phyloP scores from a whole-genome alignment of 768 basidiomycete species.

The Hygrophorus russula region DNA sequence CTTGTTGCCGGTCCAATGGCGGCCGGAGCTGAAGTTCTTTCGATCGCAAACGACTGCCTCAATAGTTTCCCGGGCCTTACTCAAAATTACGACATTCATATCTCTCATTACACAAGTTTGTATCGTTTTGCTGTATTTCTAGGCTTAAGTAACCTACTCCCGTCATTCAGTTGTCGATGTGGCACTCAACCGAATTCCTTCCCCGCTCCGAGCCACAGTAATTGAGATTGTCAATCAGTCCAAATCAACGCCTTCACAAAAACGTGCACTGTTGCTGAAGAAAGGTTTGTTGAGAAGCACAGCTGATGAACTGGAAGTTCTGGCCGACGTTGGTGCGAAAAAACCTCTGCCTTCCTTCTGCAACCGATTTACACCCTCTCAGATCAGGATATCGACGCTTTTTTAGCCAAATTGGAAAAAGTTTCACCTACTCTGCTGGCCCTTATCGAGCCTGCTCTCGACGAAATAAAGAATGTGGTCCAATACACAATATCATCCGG shows the following conservation, averaged over 20 bases:
- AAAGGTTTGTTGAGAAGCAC: conserved; percentile 56
- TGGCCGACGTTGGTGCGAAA: conserved; percentile 47
- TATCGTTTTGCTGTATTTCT: background rate
- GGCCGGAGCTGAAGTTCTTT: conserved; percentile 64
- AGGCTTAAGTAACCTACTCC: background rate
- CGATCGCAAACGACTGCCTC: conserved; percentile 55
- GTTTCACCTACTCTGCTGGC: conserved; percentile 40
- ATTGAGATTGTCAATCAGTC: conserved; percentile 54
- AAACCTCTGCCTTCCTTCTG: background rate
- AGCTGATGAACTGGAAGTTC: conserved; percentile 64
- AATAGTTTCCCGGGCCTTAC: conserved; percentile 61
- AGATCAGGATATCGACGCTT: conserved; percentile 56
- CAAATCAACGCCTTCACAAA: conserved; percentile 58
- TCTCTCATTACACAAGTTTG: conserved; percentile 69
- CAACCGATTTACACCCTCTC: conserved; percentile 1
- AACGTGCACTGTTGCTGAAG: conserved; percentile 56
- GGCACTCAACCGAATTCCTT: conserved; percentile 49
- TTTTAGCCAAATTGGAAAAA: conserved; percentile 47
- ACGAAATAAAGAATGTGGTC: conserved; percentile 55
- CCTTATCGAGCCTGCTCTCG: conserved; percentile 37
- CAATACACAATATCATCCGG: conserved; percentile 51
- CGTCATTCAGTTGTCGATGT: conserved; percentile 49
- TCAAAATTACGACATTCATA: conserved; percentile 60
- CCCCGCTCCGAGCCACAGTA: conserved; percentile 41
- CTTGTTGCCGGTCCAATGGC: conserved; percentile 50